Evolutionary conservation across 805 yeast genomes (phyloP).

Genomic region (Metschnikowia cubensis): DNA sequence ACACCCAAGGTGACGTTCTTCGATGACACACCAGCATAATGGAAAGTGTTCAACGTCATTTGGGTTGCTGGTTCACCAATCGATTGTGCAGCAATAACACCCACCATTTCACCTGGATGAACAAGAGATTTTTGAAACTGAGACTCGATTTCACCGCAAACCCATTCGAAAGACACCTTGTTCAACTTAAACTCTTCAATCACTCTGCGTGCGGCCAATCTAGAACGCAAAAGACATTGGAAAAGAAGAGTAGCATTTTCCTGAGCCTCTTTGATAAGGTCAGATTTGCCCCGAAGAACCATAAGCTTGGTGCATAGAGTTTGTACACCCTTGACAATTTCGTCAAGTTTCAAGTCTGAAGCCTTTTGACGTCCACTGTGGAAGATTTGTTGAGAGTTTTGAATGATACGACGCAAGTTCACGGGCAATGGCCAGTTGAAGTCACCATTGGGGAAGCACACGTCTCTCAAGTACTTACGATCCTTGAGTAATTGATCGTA

Average conservation of each 20-base stretch:
- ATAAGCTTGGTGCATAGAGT: conserved; percentile 61
- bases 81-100: conserved; percentile 95
- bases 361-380: conserved; percentile 88
- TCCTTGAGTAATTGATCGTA: conserved; percentile 73
- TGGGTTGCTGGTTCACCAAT: conserved; percentile 99
- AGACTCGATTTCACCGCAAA: conserved; percentile 86
- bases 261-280: conserved; percentile 78
- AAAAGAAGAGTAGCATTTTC: conserved; percentile 85
- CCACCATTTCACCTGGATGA: conserved; percentile 98
- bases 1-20: conserved; percentile 99
- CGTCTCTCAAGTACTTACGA: conserved; percentile 71
- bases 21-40: conserved; percentile 99
- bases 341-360: conserved; percentile 81
- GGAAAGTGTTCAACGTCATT: conserved; percentile 91
- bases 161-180: conserved; percentile 91
- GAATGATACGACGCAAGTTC: conserved; percentile 91
- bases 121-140: conserved; percentile 90
- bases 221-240: conserved; percentile 88
- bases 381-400: conserved; percentile 96
- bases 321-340: conserved; percentile 69
- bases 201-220: conserved; percentile 86
- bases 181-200: conserved; percentile 86
- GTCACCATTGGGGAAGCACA: conserved; percentile 89
- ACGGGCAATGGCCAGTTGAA: conserved; percentile 97
- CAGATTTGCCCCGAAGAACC: conserved; percentile 80